A percentile compares a stretch with the other conserved stretches of the same genome.
phyloP scores from a whole-genome alignment of 257 asterid species.

The Galeopsis tetrahit region DNA sequence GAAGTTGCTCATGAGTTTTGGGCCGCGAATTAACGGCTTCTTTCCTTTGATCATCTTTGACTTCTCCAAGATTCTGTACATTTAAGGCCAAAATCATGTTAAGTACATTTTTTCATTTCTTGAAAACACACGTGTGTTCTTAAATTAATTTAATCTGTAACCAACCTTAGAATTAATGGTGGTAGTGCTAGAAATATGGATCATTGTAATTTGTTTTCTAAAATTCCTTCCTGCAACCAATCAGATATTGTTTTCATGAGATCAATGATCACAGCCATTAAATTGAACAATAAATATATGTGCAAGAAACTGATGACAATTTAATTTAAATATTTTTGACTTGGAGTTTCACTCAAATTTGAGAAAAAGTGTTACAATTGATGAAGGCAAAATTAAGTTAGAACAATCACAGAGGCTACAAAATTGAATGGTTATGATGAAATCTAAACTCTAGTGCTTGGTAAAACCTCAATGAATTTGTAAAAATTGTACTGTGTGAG shows the following conservation, averaged over 20 bases:
- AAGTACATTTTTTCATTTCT: background rate
- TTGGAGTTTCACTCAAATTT: conserved; percentile 9
- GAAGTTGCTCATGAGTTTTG: conserved; percentile 27
- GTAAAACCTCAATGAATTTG: conserved; percentile 22
- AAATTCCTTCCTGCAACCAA: conserved; percentile 63
- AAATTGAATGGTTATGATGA: conserved; percentile 38
- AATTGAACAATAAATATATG: background rate
- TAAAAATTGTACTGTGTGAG: conserved; percentile 19
- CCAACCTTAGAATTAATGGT: conserved; percentile 62
- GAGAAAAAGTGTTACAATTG: conserved; percentile 28
- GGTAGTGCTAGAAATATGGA: conserved; percentile 47
- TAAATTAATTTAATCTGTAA: background rate
- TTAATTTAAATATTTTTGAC: background rate
- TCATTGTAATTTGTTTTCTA: conserved; percentile 58
- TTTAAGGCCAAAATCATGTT: background rate
- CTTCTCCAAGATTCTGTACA: conserved; percentile 51
- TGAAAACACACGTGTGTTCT: no score
- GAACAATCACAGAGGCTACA: conserved; percentile 30
- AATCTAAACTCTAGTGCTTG: conserved; percentile 17
- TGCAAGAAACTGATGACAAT: background rate
- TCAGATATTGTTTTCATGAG: conserved; percentile 18
- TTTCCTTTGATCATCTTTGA: conserved; percentile 37
- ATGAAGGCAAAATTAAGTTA: conserved; percentile 23
- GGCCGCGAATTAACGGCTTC: conserved; percentile 44
- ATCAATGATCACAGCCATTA: background rate